Evolutionary conservation across 139 green algal species (phyloP), one percentile per base, ranked within the genome.

Genomic region (Tetratostichococcus sp.): DNA sequence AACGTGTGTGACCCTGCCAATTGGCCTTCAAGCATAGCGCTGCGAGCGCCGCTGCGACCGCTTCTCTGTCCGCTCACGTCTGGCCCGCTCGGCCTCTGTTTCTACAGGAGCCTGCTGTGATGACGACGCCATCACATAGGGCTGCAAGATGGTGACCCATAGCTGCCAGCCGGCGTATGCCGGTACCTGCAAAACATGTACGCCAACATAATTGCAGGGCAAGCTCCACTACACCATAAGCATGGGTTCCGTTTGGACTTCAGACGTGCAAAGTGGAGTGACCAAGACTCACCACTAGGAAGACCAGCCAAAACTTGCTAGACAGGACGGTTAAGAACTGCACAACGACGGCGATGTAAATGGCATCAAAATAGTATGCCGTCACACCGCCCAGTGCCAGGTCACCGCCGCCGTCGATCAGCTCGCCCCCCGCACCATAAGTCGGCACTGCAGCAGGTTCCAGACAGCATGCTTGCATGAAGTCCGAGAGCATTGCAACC

Each of bases 281-380:
- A n/a, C n/a, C n/a, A n/a, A n/a, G n/a, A 35, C 76, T 71, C 30
- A 93, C 82, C 57, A 80, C 21, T 26, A 89, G 35, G 34, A 86
- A 85, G 1, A 78, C 33, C 69, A 80, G 90, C 76, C 89, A 92
- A 26, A 84, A 85, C 66, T 84, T 86, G 23, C 50, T 79, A 8
- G 76, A 85, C 35, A 77, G 2, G 32, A 87, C 72, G 43, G 68
- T 67, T 5, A 82, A 76, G 4, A 88, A 42, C 66, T 93, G 90
- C 30, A 91, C 79, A 34, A 93, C 86, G 16, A 77, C 43, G 14
- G 79, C 77, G n/a, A 94, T 78, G 71, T 94, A 95, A 19, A 93
- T 78, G 2, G 89, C 26, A 67, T 95, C 90, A 31, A 92, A 84
- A 74, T 86, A 91, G 76, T 95, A 94, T 1, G 43, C 75, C 39